Evolutionary conservation across 2,329 filamentous ascomycete species (phyloP), one percentile per base, ranked within the genome.

Genomic region (Cordyceps farinosa): DNA sequence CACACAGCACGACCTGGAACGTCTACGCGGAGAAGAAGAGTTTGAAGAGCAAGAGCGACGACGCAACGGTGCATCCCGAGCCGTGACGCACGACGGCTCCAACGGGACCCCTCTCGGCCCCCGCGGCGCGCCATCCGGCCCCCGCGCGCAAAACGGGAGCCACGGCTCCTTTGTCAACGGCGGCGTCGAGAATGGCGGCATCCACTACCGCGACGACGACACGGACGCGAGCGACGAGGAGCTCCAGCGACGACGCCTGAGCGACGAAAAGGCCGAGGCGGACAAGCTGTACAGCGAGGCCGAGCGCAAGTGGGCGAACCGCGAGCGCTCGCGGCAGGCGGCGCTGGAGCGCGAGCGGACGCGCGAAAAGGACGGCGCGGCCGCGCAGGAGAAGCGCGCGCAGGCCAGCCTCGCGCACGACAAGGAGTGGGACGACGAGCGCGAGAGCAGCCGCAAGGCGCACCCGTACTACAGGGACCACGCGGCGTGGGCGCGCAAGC

Each of bases 401-500:
- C 85, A 89, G 8, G 87, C 90, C 69, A 85, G 89, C 63, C 82
- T 97, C 13, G 82, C 83, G 52, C 74, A 78, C 44, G 81, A 84
- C 64, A 80, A 80, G 71, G 86, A 89, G n/a, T 98, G 92, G 86
- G 89, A 98, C 69, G 95, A 99, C 69, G 92, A 97, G 69, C 79
- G 84, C n/a, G 93, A 98, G 76, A 84, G 86, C 7, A 82, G 81
- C 22, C 84, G 88, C 30, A 92, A 91, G 75, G 78, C 80, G 3
- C 87, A 92, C 65, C 84, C 90, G 45, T 99, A 97, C 79, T 98
- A 97, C 77, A 83, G 88, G 55, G 94, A 99, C 70, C 90, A 89
- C 56, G 89, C 88, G 47, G 84, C 87, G 29, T 99, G 94, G 92
- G 87, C 90, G 64, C 87, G 92, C 22, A 94, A 92, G 72, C 89